Evolutionary conservation across 768 basidiomycete genomes (phyloP).

Genomic region (Fistulinella prunicolor): DNA sequence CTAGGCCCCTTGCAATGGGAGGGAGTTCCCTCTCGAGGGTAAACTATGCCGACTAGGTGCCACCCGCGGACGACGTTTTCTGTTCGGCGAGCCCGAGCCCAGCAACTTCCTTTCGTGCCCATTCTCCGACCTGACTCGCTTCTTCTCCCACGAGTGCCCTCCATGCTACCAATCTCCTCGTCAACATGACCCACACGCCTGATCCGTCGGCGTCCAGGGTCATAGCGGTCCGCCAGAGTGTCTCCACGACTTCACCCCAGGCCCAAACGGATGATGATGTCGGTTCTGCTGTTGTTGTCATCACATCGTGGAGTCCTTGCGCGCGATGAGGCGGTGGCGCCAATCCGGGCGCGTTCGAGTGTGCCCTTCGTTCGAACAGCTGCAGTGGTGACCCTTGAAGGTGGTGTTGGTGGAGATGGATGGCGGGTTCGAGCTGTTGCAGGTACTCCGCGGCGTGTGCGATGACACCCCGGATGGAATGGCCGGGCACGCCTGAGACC

Average conservation of each 20-base stretch:
- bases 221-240: constrained; percentile 36
- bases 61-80: no score
- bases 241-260: constrained; percentile 55
- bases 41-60: no score
- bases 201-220: constrained; percentile 5
- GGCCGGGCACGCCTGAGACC: constrained; percentile 26
- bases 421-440: constrained; percentile 24
- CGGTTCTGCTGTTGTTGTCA: constrained; percentile 13
- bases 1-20: no score
- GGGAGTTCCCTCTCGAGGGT: no score
- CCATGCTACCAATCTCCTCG: constrained; percentile 55
- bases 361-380: neutral
- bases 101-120: constrained; percentile 46
- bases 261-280: constrained; percentile 27
- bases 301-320: constrained; percentile 36
- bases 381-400: neutral
- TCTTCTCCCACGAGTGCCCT: constrained; percentile 42
- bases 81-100: no score
- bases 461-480: constrained; percentile 33
- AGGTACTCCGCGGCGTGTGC: constrained; percentile 27
- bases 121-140: constrained; percentile 44
- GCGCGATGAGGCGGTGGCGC: no score
- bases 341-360: constrained; percentile 7
- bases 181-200: constrained; percentile 51
- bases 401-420: constrained; percentile 3